Conservation (phyloP, 352 stramenopile species). For the Phytopythium montanum region DNA sequence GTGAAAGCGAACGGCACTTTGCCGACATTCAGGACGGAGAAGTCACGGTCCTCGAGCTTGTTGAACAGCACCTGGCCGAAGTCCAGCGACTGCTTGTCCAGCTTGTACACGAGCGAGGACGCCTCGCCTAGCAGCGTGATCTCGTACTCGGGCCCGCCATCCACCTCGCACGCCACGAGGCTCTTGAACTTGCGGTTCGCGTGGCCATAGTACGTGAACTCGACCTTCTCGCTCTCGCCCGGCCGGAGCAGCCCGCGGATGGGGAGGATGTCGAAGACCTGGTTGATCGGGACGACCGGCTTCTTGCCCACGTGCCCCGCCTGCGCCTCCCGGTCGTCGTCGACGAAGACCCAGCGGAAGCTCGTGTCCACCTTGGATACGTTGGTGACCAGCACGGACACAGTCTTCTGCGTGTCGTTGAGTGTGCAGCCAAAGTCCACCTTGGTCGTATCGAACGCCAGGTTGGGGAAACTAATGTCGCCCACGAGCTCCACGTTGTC, state of each 20-base stretch:
- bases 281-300: constrained; percentile 89
- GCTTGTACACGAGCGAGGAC: constrained; percentile 88
- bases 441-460: constrained; percentile 87
- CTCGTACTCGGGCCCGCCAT: constrained; percentile 93
- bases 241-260: constrained; percentile 86
- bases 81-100: constrained; percentile 91
- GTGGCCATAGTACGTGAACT: constrained; percentile 94
- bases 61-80: constrained; percentile 94
- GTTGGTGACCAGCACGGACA: constrained; percentile 87
- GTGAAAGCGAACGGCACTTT: constrained; percentile 91
- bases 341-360: constrained; percentile 94
- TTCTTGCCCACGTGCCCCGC: constrained; percentile 44
- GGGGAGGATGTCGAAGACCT: constrained; percentile 95
- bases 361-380: constrained; percentile 85
- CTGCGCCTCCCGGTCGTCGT: constrained; percentile 81
- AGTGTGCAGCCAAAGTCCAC: constrained; percentile 95
- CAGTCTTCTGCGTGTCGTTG: constrained; percentile 94
- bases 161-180: constrained; percentile 89
- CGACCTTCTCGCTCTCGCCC: constrained; percentile 88
- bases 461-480: constrained; percentile 94
- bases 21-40: constrained; percentile 90
- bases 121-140: constrained; percentile 87
- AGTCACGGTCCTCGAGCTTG: constrained; percentile 90
- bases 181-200: constrained; percentile 90
- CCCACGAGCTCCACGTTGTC: constrained; percentile 87